phyloP scores from a whole-genome alignment of 2,329 filamentous ascomycete genomes.

The Ceratocystis huliohia region DNA sequence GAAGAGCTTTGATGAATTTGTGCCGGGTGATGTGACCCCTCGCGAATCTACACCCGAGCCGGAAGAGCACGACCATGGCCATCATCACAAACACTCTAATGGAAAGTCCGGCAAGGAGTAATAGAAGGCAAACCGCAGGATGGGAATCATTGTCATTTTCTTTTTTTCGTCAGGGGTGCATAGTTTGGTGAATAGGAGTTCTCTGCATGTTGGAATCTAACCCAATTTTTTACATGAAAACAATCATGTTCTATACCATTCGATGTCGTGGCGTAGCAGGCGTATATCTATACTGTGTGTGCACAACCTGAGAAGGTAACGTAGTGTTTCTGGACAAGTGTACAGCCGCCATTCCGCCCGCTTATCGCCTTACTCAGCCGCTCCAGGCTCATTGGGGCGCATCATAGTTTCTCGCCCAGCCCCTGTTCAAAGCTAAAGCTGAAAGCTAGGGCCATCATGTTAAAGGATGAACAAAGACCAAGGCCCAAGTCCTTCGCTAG shows the following conservation, averaged over 20 bases:
- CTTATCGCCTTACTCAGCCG: background rate
- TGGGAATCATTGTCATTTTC: background rate
- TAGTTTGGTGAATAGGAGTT: constrained; percentile 7
- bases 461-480: background rate
- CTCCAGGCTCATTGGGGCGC: constrained; percentile 4
- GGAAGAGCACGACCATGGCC: constrained; percentile 31
- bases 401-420: background rate
- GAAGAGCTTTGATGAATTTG: constrained; percentile 66
- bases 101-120: constrained; percentile 21
- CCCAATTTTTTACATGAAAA: no score
- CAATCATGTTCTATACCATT: no score
- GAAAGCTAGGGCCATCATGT: background rate
- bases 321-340: background rate
- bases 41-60: constrained; percentile 34
- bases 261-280: no score
- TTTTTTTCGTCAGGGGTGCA: background rate
- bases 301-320: background rate
- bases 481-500: background rate
- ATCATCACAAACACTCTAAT: constrained; percentile 27
- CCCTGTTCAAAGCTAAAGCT: background rate
- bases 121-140: constrained; percentile 1
- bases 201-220: background rate
- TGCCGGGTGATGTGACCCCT: constrained; percentile 51
- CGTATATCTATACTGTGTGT: background rate
- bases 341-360: background rate